Evolutionary conservation across 1,139 yeast species (phyloP), one percentile per base, ranked within the genome.

Genomic region (Kodamaea anthophila): DNA sequence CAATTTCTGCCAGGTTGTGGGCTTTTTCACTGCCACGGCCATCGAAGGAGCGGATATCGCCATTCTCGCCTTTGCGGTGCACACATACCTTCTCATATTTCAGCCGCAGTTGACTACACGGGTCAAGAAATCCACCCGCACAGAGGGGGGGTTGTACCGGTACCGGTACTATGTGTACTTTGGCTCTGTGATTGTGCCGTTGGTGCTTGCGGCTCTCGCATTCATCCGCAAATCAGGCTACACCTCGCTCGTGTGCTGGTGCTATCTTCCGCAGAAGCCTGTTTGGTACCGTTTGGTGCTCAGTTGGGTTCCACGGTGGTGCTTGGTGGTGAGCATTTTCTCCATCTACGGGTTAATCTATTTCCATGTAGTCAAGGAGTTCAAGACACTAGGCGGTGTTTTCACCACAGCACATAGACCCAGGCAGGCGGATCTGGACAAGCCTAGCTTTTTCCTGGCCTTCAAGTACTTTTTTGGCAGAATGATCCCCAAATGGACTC

Each of bases 31-130:
- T 1, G 85, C 93, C 2, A 67, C 77, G 23, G 71, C 88, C 18
- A 81, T 84, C 16, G 94, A 86, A 53, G 95, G 94, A 10, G 87
- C 93, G 2, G 96, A 87, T 55, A 53, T 85, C 25, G 93, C 94
- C 15, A 87, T 87, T 29, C 58, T 86, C 26, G 70, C 84, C 19
- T 81, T 87, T 55, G 95, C 96, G 2, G 55, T 86, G 13, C 96
- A 87, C 53, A 81, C 91, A 5, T 86, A 78, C 23, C 53, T 87
- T 26, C 60, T 86, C 18, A 80, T 87, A 12, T 84, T 84, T 52
- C 62, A 62, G 38, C 86, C 93, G 0, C 46, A 44, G 19, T 47
- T 64, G 23, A 63, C 67, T 29, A 64, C 67, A 35, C 68, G 64
- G 37, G 68, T 70, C 44, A 58, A 61, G 20, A 56, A 60, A 43